Conservation (phyloP, 345 rosid genomes). For the Crucihimalaya himalaica region DNA sequence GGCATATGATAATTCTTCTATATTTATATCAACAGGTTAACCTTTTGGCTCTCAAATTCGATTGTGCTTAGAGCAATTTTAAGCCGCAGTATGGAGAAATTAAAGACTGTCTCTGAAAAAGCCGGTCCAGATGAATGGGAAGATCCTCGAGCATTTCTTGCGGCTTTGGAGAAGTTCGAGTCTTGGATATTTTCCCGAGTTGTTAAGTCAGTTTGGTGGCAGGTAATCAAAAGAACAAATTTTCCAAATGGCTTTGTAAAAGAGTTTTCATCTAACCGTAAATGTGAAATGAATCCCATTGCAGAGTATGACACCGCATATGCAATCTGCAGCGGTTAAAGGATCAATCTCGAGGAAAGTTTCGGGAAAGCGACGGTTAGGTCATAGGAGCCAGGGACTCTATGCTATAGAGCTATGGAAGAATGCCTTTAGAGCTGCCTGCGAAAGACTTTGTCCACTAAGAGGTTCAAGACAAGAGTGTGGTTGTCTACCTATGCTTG, state of each 20-base stretch:
- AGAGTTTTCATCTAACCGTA: background rate
- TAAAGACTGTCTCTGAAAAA: conserved; percentile 26
- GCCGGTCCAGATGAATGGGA: conserved; percentile 58
- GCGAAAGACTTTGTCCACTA: conserved; percentile 87
- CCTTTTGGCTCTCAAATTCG: conserved; percentile 92
- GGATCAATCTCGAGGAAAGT: conserved; percentile 60
- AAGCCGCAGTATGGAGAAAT: conserved; percentile 48
- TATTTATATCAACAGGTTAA: conserved; percentile 57
- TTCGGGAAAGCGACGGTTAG: conserved; percentile 55
- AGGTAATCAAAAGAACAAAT: conserved; percentile 45
- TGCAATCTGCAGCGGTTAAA: conserved; percentile 75
- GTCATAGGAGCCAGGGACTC: conserved; percentile 62
- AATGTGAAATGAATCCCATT: background rate
- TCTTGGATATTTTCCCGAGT: conserved; percentile 88
- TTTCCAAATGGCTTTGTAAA: background rate
- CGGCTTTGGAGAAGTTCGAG: conserved; percentile 81
- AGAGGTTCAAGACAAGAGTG: conserved; percentile 87
- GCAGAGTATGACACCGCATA: conserved; percentile 86
- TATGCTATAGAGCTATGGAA: conserved; percentile 87
- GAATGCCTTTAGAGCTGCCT: conserved; percentile 84
- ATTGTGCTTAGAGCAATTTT: conserved; percentile 70
- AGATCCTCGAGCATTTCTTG: conserved; percentile 54
- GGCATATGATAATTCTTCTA: background rate
- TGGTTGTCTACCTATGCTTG: conserved; percentile 80
- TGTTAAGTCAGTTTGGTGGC: conserved; percentile 96